Base-by-base conservation (phyloP, 768 basidiomycete genomes). In the Lentinula detonsa region DNA sequence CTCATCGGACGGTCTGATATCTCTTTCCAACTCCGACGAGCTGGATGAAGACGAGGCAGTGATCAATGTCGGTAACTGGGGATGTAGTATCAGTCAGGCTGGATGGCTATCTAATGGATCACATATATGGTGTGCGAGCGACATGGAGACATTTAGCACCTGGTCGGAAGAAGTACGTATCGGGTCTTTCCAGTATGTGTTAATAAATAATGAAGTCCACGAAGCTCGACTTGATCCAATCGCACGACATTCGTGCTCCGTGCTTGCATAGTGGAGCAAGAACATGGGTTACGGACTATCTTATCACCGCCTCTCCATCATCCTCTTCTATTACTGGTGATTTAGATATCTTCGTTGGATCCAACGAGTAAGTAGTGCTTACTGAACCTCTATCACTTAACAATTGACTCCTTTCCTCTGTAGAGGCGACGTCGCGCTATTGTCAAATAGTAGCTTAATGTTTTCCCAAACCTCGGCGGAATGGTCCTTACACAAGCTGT, bases 141-240 rank as follows among this genome's bases (percentile, higher is more conserved):
- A 97, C 74, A 97, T 97, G 95, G 94, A 98, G 72, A 93, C 91
- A 0, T 90, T 95, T 65, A 89, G 90, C 60, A 79, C 84, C 13
- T 98, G 94, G 95, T 83, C 86, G 31, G 72, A 72, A 51, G 89
- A 93, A 73, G 91, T 88, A 62, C 34, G 71, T 62, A 6, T 40
- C 49, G 39, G 46, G 59, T 53, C 54, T 28, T 21, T 18, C 31
- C 46, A 18, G 42, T 18, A n/a, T 13, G 33, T 18, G 16, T 1
- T 59, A 0, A 21, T 40, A 48, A 31, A 23, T 39, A 6, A 23
- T 53, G 11, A 5, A 57, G 28, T 28, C 55, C 42, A 60, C 35
- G 13, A 62, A 91, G 89, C 76, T 91, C 16, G 90, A 91, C 59
- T 76, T 74, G 57, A 65, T 80, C 7, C 75, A 81, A 62, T 78